Base-by-base conservation (phyloP, 495 filamentous ascomycete species). In the Podospora sp. region DNA sequence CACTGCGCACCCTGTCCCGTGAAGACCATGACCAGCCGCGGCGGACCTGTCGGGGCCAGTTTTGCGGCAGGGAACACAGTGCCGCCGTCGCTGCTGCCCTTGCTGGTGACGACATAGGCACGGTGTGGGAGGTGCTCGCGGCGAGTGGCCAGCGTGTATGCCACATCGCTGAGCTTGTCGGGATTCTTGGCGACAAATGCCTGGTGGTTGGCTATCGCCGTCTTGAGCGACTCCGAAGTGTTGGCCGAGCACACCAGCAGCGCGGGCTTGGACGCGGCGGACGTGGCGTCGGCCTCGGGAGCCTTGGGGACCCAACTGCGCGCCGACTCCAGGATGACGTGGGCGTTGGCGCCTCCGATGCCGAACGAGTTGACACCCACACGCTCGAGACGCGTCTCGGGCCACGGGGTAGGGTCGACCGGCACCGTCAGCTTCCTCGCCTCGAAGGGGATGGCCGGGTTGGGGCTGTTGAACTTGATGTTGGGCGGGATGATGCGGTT, bases 291-390 rank as follows among this genome's bases (percentile, higher is more conserved):
- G 6, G 59, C 49, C 16, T 26, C 49, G 20, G 26, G 26, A 16
- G 33, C 25, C 71, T 69, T 29, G 73, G 16, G 16, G 33, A 35
- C n/a, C n/a, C 25, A 60, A 27, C 36, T 6, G 29, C 29, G n/a
- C 18, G 58, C 58, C 16, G 20, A 76, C 40, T 90, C 87, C 0
- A 90, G 14, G 35, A 90, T 79, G 6, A 76, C 79, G 66, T 90
- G 86, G 0, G 81, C 79, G 69, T 89, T 89, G 18, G 84, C 73
- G 8, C 88, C 87, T 6, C 87, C 87, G 68, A 81, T 87, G 0
- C 88, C 87, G 60, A 85, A 88, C 14, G 79, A 85, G 63, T 86
- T 89, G 16, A 89, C 75, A 2, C 80, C 83, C 0, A 77, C 74
- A 22, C 86, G 77, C 0, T 82, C 77, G 1, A 79, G 20, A 2